A percentile compares a stretch with the other conserved stretches of the same genome.
Conservation (phyloP, 2,329 filamentous ascomycete genomes). For the Myriosclerotinia curreyana region DNA sequence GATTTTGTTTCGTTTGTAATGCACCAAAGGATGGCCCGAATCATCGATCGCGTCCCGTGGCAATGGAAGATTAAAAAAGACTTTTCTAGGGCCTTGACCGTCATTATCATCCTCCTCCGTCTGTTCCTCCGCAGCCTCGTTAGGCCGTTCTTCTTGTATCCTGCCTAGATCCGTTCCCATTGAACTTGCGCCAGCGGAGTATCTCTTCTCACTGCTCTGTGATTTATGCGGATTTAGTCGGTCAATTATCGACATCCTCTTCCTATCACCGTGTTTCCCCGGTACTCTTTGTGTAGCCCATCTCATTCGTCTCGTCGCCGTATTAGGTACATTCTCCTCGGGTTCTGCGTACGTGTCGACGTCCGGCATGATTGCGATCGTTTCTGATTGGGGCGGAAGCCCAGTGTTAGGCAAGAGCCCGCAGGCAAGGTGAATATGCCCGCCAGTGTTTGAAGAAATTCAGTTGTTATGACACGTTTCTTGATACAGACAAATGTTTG, state of each 20-base stretch:
- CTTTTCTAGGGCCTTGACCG: conserved; percentile 48
- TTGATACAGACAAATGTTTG: neutral
- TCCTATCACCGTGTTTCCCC: conserved; percentile 69
- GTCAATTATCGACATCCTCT: conserved; percentile 79
- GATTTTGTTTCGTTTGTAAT: conserved; percentile 91
- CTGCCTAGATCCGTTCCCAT: conserved; percentile 40
- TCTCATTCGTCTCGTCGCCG: conserved; percentile 71
- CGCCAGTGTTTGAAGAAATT: conserved; percentile 19
- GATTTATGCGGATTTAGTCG: conserved; percentile 61
- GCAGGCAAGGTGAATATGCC: conserved; percentile 17
- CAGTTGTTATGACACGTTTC: neutral
- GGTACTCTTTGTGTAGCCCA: conserved; percentile 94
- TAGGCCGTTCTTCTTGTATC: conserved; percentile 34
- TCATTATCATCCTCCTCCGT: conserved; percentile 42
- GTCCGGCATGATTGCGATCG: conserved; percentile 20
- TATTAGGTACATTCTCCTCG: conserved; percentile 43
- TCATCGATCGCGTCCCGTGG: conserved; percentile 74
- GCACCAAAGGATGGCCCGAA: conserved; percentile 66
- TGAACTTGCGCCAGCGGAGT: conserved; percentile 43
- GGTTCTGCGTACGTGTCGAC: conserved; percentile 46
- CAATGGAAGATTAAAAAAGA: conserved; percentile 86
- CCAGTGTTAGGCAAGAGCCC: conserved; percentile 24
- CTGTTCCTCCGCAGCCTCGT: conserved; percentile 32
- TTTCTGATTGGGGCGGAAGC: conserved; percentile 20
- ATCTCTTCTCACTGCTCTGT: conserved; percentile 62